Evolutionary conservation across 768 basidiomycete genomes (phyloP), one percentile per base, ranked within the genome.

Genomic region (Panaeolus cyanescens): DNA sequence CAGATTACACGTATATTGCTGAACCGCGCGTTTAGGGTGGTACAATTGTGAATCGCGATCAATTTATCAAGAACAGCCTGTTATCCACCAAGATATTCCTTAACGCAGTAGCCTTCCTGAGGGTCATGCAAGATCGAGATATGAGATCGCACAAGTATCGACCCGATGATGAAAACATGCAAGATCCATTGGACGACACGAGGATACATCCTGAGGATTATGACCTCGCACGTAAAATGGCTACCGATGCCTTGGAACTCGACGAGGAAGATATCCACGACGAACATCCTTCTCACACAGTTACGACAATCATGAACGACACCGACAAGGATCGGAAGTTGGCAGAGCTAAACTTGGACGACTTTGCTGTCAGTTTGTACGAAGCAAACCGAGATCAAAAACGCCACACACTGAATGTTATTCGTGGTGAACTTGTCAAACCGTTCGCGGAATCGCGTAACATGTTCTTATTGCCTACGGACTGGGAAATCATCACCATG

Each of bases 151-250:
- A 79, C 32, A 92, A 92, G 74, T 82, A 83, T 61, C 86, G 89
- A 32, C 85, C 87, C 50, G 83, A 86, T 59, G 83, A 86, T 36
- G 90, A 92, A 45, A 82, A 86, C 59, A 85, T 85, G 33, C 84
- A 89, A 8, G 97, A 99, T 73, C 93, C 96, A 4, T 80, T 99
- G 56, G 97, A 99, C 70, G 88, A 89, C 69, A 99, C 96, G 34
- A 92, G 97, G 19, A 93, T 99, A 57, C 97, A 99, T 70, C 94
- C 94, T 5, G 93, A 96, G 72, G 97, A 99, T 75, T 99, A 99
- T 70, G 96, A 98, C 65, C 83, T 99, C 36, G 96, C 97, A 3
- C 89, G 94, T 33, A 98, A 99, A 80, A 97, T 99, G 95, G 96
- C 96, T 34, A 92, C 93, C 19, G 95, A 98, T 74, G 95, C 96